phyloP scores from a whole-genome alignment of 2,329 filamentous ascomycete genomes.

The Cadophora sp. region DNA sequence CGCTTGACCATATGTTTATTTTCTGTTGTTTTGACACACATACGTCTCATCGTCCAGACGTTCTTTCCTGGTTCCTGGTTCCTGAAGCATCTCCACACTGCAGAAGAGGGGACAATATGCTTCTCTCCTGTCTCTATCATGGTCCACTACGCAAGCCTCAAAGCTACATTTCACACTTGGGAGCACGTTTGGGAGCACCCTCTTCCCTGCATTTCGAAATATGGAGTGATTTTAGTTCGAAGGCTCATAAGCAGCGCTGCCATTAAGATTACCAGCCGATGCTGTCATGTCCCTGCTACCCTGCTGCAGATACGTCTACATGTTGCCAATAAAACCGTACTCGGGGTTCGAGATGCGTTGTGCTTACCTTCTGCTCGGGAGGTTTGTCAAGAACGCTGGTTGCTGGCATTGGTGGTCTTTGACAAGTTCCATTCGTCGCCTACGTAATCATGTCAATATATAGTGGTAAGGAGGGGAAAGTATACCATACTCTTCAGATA shows the following conservation, averaged over 20 bases:
- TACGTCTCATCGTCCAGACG: neutral
- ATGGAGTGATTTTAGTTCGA: neutral
- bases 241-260: conserved; percentile 30
- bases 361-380: conserved; percentile 48
- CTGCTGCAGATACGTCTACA: conserved; percentile 48
- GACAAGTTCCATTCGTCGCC: conserved; percentile 69
- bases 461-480: neutral
- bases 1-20: neutral
- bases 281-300: conserved; percentile 45
- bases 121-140: neutral
- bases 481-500: neutral
- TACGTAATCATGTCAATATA: conserved; percentile 55
- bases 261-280: conserved; percentile 32
- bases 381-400: conserved; percentile 46
- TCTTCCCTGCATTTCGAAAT: neutral
- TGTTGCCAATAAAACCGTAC: neutral
- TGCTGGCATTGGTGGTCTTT: too few relatives aligned
- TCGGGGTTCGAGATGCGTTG: too few relatives aligned
- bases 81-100: neutral
- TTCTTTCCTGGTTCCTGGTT: neutral
- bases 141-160: neutral
- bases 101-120: neutral
- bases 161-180: neutral
- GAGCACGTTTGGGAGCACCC: too few relatives aligned
- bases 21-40: neutral